Conservation (phyloP, 1,284 basidiomycete genomes). For the Cutaneotrichosporon sp. region DNA sequence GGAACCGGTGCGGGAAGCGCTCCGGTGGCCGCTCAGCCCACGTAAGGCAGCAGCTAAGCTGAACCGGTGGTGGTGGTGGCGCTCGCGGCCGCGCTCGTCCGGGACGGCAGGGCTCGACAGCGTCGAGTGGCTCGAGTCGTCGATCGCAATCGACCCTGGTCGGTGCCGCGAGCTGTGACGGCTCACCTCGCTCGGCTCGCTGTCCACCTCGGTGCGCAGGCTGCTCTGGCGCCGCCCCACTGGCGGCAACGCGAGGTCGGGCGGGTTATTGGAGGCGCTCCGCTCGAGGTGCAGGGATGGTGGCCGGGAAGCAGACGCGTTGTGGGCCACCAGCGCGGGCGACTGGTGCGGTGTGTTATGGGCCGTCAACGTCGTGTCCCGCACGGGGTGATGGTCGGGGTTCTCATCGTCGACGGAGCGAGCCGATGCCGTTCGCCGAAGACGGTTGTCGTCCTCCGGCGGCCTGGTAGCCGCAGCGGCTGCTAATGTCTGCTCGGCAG, state of each 20-base stretch:
- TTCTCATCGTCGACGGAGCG: slow-evolving; percentile 6
- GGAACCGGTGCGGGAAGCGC: slow-evolving; percentile 29
- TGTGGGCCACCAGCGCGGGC: background rate
- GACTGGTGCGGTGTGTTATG: slow-evolving; percentile 4
- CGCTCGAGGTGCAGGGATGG: slow-evolving; percentile 22
- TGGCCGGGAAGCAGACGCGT: slow-evolving; percentile 5
- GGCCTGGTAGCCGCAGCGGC: background rate
- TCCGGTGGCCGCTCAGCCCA: slow-evolving; percentile 37
- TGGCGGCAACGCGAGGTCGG: background rate
- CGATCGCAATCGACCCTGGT: background rate
- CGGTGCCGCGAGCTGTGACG: background rate
- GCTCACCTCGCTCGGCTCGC: background rate
- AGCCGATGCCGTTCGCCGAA: slow-evolving; percentile 9
- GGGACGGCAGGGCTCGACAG: background rate
- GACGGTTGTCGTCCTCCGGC: background rate
- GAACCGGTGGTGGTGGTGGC: slow-evolving; percentile 39
- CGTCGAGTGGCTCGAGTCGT: background rate
- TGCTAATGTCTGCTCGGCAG: background rate
- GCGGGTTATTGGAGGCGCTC: background rate
- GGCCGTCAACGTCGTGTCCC: slow-evolving; percentile 8
- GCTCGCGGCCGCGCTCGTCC: slow-evolving; percentile 31
- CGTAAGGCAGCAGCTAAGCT: slow-evolving; percentile 51
- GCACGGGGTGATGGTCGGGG: slow-evolving; percentile 22
- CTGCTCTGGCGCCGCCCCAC: background rate
- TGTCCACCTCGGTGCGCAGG: background rate